Conservation (phyloP, 495 filamentous ascomycete genomes). For the Penicillium cinerascens region DNA sequence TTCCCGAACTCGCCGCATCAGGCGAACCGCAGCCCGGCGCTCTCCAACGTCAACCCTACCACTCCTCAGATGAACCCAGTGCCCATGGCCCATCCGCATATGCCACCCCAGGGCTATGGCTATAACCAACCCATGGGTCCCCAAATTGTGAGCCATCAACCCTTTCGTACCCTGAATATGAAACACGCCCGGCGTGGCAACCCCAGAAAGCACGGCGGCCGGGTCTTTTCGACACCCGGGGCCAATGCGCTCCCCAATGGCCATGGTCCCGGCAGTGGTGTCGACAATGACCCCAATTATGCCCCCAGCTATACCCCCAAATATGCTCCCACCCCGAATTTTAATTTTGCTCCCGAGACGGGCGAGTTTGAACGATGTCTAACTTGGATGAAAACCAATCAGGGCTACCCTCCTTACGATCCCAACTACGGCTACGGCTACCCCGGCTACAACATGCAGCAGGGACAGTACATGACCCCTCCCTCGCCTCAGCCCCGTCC, state of each 20-base stretch:
- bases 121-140: constrained; percentile 60
- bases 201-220: background rate
- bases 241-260: background rate
- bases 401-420: constrained; percentile 46
- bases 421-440: constrained; percentile 49
- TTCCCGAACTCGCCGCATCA: constrained; percentile 68
- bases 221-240: background rate
- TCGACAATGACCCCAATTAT: background rate
- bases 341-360: constrained; percentile 68
- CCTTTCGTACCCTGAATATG: constrained; percentile 17
- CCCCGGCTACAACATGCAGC: constrained; percentile 44
- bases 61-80: constrained; percentile 65
- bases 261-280: background rate
- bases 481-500: constrained; percentile 50
- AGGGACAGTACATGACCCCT: constrained; percentile 47
- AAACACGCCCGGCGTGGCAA: constrained; percentile 27
- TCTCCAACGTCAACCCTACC: constrained; percentile 62
- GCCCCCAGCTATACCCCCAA: background rate
- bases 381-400: constrained; percentile 57
- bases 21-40: constrained; percentile 67
- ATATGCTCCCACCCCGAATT: constrained; percentile 37
- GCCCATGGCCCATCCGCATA: constrained; percentile 54
- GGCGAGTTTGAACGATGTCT: constrained; percentile 73
- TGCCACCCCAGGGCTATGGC: constrained; percentile 54
- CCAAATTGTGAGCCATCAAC: constrained; percentile 65